Evolutionary conservation across 192 early-diverging fungal species (phyloP).

Genomic region (Coemansia sp.): DNA sequence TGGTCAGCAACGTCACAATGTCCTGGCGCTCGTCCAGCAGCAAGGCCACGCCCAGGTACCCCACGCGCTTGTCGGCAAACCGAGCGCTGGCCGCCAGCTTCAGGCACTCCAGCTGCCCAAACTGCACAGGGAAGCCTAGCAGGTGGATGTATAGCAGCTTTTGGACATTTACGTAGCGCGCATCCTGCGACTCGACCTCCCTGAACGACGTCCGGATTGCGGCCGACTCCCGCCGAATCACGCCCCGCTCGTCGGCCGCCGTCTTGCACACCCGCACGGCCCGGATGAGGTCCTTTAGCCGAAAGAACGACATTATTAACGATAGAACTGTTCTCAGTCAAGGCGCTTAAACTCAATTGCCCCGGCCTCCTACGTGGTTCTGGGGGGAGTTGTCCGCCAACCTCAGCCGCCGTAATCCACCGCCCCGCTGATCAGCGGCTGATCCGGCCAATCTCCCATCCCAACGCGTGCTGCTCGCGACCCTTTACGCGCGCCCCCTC

Average conservation of each 20-base stretch:
- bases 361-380: neutral
- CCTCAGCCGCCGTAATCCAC: too few species aligned
- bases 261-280: constrained; percentile 96
- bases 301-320: constrained; percentile 54
- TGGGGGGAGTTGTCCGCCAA: too few species aligned
- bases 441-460: too few species aligned
- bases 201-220: constrained; percentile 95
- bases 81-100: constrained; percentile 90
- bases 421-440: too few species aligned
- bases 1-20: constrained; percentile 93
- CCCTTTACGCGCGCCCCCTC: too few species aligned
- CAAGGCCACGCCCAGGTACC: constrained; percentile 96
- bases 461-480: too few species aligned
- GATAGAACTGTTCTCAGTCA: too few species aligned
- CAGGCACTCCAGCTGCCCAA: constrained; percentile 98
- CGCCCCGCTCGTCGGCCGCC: constrained; percentile 94
- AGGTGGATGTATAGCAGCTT: constrained; percentile 98
- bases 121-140: constrained; percentile 98
- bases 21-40: constrained; percentile 98
- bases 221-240: constrained; percentile 95
- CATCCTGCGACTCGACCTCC: constrained; percentile 82
- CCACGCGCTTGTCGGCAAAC: constrained; percentile 96
- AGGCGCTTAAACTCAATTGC: too few species aligned
- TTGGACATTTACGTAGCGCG: constrained; percentile 88
- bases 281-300: constrained; percentile 87